Evolutionary conservation across 257 asterid genomes (phyloP).

Genomic region (Plantago major): DNA sequence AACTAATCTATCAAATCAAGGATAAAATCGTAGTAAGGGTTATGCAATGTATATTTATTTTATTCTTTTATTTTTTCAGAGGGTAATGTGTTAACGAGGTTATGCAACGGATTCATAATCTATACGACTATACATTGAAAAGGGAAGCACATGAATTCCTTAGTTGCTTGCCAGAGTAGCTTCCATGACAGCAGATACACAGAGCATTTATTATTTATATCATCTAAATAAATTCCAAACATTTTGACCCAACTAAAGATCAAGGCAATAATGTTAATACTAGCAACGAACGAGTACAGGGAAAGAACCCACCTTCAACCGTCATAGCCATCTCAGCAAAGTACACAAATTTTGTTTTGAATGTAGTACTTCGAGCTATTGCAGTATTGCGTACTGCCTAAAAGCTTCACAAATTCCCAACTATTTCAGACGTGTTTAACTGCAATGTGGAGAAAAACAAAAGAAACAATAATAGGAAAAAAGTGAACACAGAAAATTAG

Average conservation of each 20-base stretch:
- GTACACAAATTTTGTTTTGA: background rate
- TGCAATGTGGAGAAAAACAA: background rate
- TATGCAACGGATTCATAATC: background rate
- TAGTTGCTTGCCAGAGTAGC: conserved; percentile 7
- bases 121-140: background rate
- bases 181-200: background rate
- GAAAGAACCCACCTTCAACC: conserved; percentile 54
- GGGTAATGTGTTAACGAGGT: background rate
- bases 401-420: background rate
- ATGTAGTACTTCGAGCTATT: background rate
- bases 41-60: too few relatives aligned
- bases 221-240: conserved; percentile 7
- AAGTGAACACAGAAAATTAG: background rate
- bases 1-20: too few relatives aligned
- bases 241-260: conserved; percentile 1
- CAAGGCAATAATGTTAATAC: background rate
- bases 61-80: too few relatives aligned
- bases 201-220: background rate
- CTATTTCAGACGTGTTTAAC: background rate
- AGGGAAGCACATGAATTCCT: background rate
- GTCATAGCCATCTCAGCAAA: conserved; percentile 72
- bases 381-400: background rate
- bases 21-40: too few relatives aligned
- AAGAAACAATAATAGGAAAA: background rate
- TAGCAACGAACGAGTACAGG: conserved; percentile 1